Evolutionary conservation across 805 yeast species (phyloP).

Genomic region (Starmerella kuoi): DNA sequence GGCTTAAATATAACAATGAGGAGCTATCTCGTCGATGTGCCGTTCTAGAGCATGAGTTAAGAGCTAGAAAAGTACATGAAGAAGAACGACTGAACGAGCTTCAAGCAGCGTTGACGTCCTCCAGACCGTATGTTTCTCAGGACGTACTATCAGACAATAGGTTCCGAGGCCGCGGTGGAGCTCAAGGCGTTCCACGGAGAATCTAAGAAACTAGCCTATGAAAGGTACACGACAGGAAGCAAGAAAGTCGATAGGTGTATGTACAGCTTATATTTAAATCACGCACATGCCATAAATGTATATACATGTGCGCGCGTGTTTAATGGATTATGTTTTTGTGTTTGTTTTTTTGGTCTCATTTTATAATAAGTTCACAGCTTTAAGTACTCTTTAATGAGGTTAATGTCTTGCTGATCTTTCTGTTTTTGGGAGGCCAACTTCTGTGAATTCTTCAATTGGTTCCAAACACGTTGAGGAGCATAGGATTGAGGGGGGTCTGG

Average conservation of each 20-base stretch:
- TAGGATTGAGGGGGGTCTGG: slow-evolving; percentile 54
- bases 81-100: slow-evolving; percentile 25
- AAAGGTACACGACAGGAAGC: neutral
- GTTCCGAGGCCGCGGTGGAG: slow-evolving; percentile 22
- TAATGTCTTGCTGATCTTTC: slow-evolving; percentile 26
- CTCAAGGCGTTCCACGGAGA: slow-evolving; percentile 19
- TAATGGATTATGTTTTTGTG: neutral
- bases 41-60: slow-evolving; percentile 23
- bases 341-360: neutral
- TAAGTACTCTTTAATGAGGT: slow-evolving; percentile 33
- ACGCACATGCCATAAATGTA: neutral
- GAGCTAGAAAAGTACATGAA: slow-evolving; percentile 24
- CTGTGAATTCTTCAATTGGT: slow-evolving; percentile 38
- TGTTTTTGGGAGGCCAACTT: slow-evolving; percentile 27
- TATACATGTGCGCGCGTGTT: no score
- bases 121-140: slow-evolving; percentile 11
- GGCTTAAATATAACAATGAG: slow-evolving; percentile 24
- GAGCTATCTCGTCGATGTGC: slow-evolving; percentile 23
- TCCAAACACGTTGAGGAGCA: slow-evolving; percentile 40
- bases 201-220: neutral
- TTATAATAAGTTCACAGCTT: slow-evolving; percentile 9
- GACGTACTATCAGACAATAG: slow-evolving; percentile 8
- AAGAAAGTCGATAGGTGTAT: neutral
- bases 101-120: slow-evolving; percentile 18
- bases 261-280: neutral